A percentile compares a stretch with the other conserved stretches of the same genome.
Evolutionary conservation across 495 filamentous ascomycete genomes (phyloP).

Genomic region (Antarctomyces pellizariae): DNA sequence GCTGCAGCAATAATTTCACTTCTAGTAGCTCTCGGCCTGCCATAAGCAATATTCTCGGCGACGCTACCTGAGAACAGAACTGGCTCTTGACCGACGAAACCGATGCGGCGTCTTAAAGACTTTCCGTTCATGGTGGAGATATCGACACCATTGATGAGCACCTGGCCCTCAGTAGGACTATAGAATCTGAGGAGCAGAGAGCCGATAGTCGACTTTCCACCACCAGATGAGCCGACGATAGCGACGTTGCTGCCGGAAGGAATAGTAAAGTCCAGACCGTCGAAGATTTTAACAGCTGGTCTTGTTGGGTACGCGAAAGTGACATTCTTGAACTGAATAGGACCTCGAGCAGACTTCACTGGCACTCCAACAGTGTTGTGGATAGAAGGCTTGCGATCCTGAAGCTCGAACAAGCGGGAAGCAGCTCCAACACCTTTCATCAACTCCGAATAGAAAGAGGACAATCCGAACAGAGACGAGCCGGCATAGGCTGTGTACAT

Average conservation of each 20-base stretch:
- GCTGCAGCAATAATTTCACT: constrained; percentile 71
- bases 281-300: constrained; percentile 78
- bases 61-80: constrained; percentile 90
- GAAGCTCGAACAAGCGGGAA: constrained; percentile 81
- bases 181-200: constrained; percentile 82
- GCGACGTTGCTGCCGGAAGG: constrained; percentile 84
- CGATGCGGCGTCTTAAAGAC: constrained; percentile 78
- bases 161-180: constrained; percentile 47
- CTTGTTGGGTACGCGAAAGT: constrained; percentile 77
- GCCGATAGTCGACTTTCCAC: constrained; percentile 86
- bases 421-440: constrained; percentile 98
- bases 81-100: constrained; percentile 85
- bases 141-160: constrained; percentile 67
- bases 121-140: constrained; percentile 81
- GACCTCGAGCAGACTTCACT: constrained; percentile 61
- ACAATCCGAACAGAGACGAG: constrained; percentile 74
- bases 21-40: constrained; percentile 52
- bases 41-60: constrained; percentile 92
- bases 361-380: constrained; percentile 55
- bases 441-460: constrained; percentile 89
- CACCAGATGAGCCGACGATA: constrained; percentile 85
- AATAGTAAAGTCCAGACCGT: constrained; percentile 69
- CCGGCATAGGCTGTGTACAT: constrained; percentile 96
- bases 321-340: constrained; percentile 68
- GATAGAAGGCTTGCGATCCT: constrained; percentile 77